These are phyloP conservation scores for Tolypocladium endophyticum DNA, from an alignment of 2,329 filamentous ascomycete genomes.

Conservation along the genomic window DNA sequence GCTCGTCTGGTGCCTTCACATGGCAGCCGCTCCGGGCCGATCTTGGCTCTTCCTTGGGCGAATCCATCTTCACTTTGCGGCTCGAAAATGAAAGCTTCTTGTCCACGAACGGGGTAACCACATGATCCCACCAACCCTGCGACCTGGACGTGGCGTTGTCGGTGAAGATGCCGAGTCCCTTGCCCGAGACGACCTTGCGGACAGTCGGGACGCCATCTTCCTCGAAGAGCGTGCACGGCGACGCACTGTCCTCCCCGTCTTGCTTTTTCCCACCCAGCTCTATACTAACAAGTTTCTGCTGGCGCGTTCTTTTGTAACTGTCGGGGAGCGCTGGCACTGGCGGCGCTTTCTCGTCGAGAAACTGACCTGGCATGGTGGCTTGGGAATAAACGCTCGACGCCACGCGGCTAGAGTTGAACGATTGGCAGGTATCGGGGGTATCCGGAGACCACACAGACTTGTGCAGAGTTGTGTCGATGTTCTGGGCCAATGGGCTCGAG, in stretches of 20 bases:
- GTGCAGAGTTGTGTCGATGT: slow-evolving; percentile 1
- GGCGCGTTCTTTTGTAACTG: slow-evolving; percentile 22
- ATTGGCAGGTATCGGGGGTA: slow-evolving; percentile 39
- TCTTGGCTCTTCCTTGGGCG: slow-evolving; percentile 17
- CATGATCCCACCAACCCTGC: slow-evolving; percentile 68
- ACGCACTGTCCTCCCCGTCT: slow-evolving; percentile 40
- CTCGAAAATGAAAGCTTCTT: slow-evolving; percentile 32
- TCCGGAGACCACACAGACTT: slow-evolving; percentile 52
- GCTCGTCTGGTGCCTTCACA: slow-evolving; percentile 8
- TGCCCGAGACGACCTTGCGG: slow-evolving; percentile 27
- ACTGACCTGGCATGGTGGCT: slow-evolving; percentile 26
- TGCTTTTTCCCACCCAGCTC: slow-evolving; percentile 19
- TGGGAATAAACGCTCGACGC: slow-evolving; percentile 55
- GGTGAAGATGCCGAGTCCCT: slow-evolving; percentile 25
- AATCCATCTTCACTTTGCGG: slow-evolving; percentile 20
- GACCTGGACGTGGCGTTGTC: slow-evolving; percentile 47
- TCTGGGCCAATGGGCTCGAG: neutral
- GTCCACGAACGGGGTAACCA: slow-evolving; percentile 58
- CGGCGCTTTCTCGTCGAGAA: slow-evolving; percentile 31
- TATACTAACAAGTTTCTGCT: slow-evolving; percentile 26
- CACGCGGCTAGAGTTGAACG: slow-evolving; percentile 30
- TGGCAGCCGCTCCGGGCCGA: slow-evolving; percentile 25
- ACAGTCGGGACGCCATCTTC: slow-evolving; percentile 46
- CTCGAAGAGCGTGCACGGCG: slow-evolving; percentile 58
- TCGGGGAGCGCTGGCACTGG: slow-evolving; percentile 51